Base-by-base conservation (phyloP, 1,284 basidiomycete genomes). In the Phellinidium pouzarii region DNA sequence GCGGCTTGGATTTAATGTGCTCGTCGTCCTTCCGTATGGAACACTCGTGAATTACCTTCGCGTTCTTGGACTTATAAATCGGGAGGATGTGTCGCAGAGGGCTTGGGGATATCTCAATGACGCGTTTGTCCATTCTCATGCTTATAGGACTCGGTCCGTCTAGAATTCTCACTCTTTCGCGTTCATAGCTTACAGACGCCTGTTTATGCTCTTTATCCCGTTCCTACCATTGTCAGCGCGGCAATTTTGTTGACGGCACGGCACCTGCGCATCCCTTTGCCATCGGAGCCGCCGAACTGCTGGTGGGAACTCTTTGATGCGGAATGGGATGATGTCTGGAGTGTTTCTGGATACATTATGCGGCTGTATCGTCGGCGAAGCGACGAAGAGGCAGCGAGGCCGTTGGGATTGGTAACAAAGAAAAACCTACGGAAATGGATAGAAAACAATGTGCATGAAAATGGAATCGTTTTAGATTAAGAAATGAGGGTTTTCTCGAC, bases 41-140 rank as follows among this genome's bases (percentile, higher is more conserved):
- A 92, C 93, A 11, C 79, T 98, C 57, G 87, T 98, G 62, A 98
- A 97, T 70, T 99, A 99, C 67, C 77, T 97, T 59, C 82, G 92
- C 55, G 82, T 97, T 22, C 78, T 99, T 12, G 92, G 91, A 29
- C 73, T 99, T 52, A 80, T 79, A 34, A 75, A 76, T 53, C 76
- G 79, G 54, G 78, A 80, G 56, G 82, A 85, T 48, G 84, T 82
- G n/a, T 85, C 86, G 57, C 78, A 81, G 34, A 76, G 72, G 53
- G 88, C 90, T 27, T 95, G 92, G 92, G 89, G 89, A 0, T 94
- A 91, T 59, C 73, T 95, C 22, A 95, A 94, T 59, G 92, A 94
- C 64, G 88, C 87, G 91, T 92, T 65, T 63, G 87, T 73, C 41
- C 52, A 26, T 69, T 29, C 47, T 44, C 45, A 34, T 48, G 9